phyloP scores from a whole-genome alignment of 139 green algal genomes.

The Chlorella sorokiniana region DNA sequence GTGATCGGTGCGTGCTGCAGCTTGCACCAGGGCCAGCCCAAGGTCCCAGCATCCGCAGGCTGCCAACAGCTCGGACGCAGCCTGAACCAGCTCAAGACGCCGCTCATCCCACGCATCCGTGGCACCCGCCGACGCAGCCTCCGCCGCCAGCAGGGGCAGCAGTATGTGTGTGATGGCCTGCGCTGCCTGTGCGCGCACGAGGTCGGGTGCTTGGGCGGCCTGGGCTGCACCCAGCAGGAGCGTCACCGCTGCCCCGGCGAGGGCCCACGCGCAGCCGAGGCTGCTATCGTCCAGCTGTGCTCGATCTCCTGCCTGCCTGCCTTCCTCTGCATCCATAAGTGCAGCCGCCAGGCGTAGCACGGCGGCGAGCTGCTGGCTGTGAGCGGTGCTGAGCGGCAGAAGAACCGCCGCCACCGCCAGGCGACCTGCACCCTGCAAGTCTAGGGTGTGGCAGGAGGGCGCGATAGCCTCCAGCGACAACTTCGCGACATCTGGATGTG shows the following conservation, averaged over 20 bases:
- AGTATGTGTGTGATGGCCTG: background rate
- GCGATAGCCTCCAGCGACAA: background rate
- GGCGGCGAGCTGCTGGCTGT: background rate
- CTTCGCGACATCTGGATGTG: background rate
- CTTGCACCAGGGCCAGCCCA: background rate
- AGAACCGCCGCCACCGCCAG: background rate
- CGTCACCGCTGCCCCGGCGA: background rate
- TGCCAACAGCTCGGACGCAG: background rate
- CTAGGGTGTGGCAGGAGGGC: background rate
- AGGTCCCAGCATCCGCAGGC: background rate
- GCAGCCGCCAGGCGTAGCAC: background rate
- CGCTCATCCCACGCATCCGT: background rate
- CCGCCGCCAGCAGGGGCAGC: background rate
- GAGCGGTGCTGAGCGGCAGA: background rate
- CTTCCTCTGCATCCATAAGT: too few relatives aligned
- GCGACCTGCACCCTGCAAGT: background rate
- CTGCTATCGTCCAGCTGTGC: too few relatives aligned
- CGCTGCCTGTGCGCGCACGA: background rate
- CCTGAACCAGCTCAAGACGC: background rate
- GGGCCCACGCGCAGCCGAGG: too few relatives aligned
- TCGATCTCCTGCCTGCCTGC: too few relatives aligned
- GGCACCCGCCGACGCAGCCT: background rate
- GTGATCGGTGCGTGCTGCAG: background rate
- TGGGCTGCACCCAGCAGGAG: background rate
- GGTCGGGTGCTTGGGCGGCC: background rate